phyloP scores from a whole-genome alignment of 1,284 basidiomycete genomes.

The Malassezia pachydermatis region DNA sequence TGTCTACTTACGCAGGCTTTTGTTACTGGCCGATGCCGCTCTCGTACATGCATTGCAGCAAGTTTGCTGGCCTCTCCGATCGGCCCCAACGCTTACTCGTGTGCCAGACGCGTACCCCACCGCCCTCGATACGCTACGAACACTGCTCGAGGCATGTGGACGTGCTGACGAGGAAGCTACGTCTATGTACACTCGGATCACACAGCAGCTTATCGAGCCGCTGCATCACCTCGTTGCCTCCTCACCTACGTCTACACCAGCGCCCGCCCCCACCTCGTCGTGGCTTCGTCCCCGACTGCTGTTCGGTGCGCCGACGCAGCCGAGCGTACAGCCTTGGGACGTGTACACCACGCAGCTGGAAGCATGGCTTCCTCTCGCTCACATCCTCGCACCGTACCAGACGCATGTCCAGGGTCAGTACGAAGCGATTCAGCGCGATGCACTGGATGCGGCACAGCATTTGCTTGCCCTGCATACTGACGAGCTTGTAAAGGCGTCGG shows the following conservation, averaged over 20 bases:
- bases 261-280: background rate
- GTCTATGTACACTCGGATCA: background rate
- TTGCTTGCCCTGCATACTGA: background rate
- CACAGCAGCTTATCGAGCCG: conserved; percentile 3
- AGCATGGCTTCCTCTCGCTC: background rate
- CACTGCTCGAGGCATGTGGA: conserved; percentile 1
- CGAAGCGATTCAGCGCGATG: background rate
- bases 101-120: background rate
- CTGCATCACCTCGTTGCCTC: too few species aligned
- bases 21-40: conserved; percentile 19
- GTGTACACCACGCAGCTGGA: background rate
- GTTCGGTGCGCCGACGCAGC: background rate
- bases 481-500: background rate
- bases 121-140: background rate
- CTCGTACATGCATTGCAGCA: conserved; percentile 33
- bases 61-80: too few species aligned
- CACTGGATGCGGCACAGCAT: background rate
- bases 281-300: background rate
- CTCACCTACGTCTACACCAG: too few species aligned
- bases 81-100: too few species aligned
- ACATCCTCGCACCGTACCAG: background rate
- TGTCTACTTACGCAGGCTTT: background rate
- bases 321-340: background rate
- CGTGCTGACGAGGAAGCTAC: background rate
- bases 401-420: background rate